A percentile compares a stretch with the other conserved stretches of the same genome.
These are phyloP conservation scores for Aristolochia fimbriata DNA, from an alignment of 164 flowering plant genomes.

Conservation along the genomic window DNA sequence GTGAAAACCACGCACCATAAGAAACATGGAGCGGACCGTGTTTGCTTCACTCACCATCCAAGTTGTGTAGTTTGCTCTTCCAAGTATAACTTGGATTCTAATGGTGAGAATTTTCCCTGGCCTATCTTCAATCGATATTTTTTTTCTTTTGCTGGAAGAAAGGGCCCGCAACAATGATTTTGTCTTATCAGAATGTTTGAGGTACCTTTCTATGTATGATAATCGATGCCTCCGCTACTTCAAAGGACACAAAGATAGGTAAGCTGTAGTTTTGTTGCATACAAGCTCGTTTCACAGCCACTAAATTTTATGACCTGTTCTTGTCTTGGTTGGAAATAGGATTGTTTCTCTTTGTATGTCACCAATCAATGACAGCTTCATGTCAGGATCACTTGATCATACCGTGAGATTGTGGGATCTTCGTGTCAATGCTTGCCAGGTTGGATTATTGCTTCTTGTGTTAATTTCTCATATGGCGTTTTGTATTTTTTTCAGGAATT, in stretches of 20 bases:
- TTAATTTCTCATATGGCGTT: neutral
- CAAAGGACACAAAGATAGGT: conserved; percentile 97
- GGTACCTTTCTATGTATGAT: conserved; percentile 94
- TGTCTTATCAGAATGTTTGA: conserved; percentile 57
- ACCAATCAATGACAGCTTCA: conserved; percentile 94
- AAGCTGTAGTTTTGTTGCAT: conserved; percentile 1
- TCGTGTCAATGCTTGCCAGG: conserved; percentile 99
- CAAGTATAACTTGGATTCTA: conserved; percentile 56
- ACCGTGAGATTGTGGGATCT: conserved; percentile 96
- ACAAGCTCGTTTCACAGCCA: neutral
- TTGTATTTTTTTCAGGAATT: neutral
- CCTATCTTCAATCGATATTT: neutral
- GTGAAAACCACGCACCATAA: conserved; percentile 90
- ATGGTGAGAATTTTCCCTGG: conserved; percentile 47
- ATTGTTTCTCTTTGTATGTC: conserved; percentile 97
- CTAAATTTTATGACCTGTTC: neutral
- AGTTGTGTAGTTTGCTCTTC: conserved; percentile 93
- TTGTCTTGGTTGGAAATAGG: conserved; percentile 18
- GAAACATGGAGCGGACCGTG: conserved; percentile 86
- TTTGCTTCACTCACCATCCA: conserved; percentile 97
- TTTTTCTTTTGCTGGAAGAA: conserved; percentile 1
- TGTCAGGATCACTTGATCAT: conserved; percentile 98
- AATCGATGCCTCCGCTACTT: conserved; percentile 95
- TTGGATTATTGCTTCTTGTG: conserved; percentile 20
- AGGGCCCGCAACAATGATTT: conserved; percentile 2